Conservation (phyloP, 257 asterid genomes). For the Lithospermum erythrorhizon region DNA sequence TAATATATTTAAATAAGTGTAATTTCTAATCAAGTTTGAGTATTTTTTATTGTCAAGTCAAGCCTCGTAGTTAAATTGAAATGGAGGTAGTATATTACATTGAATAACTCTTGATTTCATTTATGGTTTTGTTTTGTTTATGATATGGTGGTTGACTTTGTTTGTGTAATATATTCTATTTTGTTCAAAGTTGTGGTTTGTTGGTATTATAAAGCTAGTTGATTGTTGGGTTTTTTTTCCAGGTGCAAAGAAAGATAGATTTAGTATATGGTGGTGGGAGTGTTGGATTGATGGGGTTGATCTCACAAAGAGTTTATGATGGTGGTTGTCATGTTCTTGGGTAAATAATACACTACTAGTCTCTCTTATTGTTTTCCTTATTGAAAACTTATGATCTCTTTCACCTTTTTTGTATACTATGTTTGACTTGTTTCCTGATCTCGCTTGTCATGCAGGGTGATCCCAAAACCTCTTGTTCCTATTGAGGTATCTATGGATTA, state of each 20-base stretch:
- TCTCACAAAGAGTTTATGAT: slow-evolving; percentile 75
- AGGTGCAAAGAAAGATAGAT: slow-evolving; percentile 82
- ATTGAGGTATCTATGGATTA: slow-evolving; percentile 53
- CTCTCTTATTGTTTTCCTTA: background rate
- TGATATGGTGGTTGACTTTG: background rate
- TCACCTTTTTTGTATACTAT: background rate
- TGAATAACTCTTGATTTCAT: too few species aligned
- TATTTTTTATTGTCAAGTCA: too few species aligned
- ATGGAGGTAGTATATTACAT: too few species aligned
- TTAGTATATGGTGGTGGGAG: slow-evolving; percentile 99
- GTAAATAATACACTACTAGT: slow-evolving; percentile 20
- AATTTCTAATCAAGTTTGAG: too few species aligned
- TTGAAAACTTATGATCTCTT: background rate
- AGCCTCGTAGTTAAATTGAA: too few species aligned
- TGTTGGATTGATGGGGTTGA: slow-evolving; percentile 88
- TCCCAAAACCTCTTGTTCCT: slow-evolving; percentile 90
- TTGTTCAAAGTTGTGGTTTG: background rate
- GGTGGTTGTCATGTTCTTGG: slow-evolving; percentile 99
- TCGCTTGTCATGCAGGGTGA: slow-evolving; percentile 64
- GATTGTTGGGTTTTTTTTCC: slow-evolving; percentile 10
- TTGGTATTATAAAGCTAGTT: too few species aligned
- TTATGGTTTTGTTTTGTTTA: too few species aligned
- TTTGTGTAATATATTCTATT: too few species aligned
- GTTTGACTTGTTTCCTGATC: slow-evolving; percentile 12
- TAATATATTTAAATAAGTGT: too few species aligned